Evolutionary conservation across 2,329 filamentous ascomycete species (phyloP).

Genomic region (Epichloe hybrida): DNA sequence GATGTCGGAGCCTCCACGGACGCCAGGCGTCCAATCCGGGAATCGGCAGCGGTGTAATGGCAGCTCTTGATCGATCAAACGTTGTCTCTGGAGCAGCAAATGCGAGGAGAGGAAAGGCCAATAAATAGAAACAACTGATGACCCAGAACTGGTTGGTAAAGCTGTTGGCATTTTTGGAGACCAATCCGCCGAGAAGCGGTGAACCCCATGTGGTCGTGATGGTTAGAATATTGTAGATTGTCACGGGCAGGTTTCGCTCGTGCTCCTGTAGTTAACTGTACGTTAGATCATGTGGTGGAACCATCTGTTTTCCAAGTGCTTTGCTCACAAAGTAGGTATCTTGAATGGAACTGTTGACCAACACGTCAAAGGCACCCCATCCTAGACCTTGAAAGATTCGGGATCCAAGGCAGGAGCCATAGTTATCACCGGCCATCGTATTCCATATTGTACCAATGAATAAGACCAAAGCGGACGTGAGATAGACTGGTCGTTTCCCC

Average conservation of each 20-base stretch:
- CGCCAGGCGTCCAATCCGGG: slow-evolving; percentile 10
- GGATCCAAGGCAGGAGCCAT: slow-evolving; percentile 34
- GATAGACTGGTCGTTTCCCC: slow-evolving; percentile 39
- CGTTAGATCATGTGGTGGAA: neutral
- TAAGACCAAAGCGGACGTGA: slow-evolving; percentile 30
- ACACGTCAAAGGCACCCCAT: slow-evolving; percentile 45
- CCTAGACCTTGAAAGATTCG: slow-evolving; percentile 42
- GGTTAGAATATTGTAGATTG: slow-evolving; percentile 30
- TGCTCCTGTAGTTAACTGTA: slow-evolving; percentile 27
- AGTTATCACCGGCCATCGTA: slow-evolving; percentile 26
- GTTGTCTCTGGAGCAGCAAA: slow-evolving; percentile 38
- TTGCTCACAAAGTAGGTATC: slow-evolving; percentile 42
- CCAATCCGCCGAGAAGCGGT: slow-evolving; percentile 38
- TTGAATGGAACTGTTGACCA: slow-evolving; percentile 38
- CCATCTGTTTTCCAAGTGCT: too few relatives aligned
- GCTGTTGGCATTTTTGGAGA: slow-evolving; percentile 25
- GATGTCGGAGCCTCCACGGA: slow-evolving; percentile 12
- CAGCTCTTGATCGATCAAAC: slow-evolving; percentile 28
- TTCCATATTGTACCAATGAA: slow-evolving; percentile 39
- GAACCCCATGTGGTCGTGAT: slow-evolving; percentile 38
- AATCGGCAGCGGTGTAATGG: slow-evolving; percentile 7
- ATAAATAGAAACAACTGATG: slow-evolving; percentile 32
- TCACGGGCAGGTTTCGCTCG: slow-evolving; percentile 31
- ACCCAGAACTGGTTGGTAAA: slow-evolving; percentile 38
- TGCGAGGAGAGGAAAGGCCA: slow-evolving; percentile 32